These are phyloP conservation scores for Penicillium psychrofluorescens DNA, from an alignment of 495 filamentous ascomycete genomes.

Conservation along the genomic window DNA sequence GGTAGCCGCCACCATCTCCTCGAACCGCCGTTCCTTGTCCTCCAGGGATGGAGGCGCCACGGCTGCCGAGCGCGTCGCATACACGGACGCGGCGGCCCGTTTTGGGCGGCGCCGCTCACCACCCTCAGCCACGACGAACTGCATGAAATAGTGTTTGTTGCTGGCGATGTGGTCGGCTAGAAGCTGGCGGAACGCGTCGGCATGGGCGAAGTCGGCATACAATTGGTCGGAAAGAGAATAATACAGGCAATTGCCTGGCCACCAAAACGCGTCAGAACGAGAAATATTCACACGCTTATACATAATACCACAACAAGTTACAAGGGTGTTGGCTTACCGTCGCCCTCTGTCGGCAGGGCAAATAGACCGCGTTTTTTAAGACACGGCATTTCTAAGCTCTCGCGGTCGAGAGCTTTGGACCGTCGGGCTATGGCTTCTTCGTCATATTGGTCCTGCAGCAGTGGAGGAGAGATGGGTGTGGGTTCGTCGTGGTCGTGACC, in stretches of 20 bases:
- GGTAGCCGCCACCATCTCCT: slow-evolving; percentile 54
- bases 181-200: slow-evolving; percentile 49
- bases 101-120: slow-evolving; percentile 57
- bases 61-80: slow-evolving; percentile 29
- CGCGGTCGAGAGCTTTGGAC: slow-evolving; percentile 14
- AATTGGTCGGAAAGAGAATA: slow-evolving; percentile 72
- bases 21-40: slow-evolving; percentile 57
- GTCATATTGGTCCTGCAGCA: slow-evolving; percentile 12
- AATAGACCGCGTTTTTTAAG: slow-evolving; percentile 32
- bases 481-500: slow-evolving; percentile 20
- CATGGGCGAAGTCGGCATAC: slow-evolving; percentile 54
- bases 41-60: slow-evolving; percentile 38
- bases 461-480: background rate
- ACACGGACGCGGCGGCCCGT: slow-evolving; percentile 42
- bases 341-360: slow-evolving; percentile 38
- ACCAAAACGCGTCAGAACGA: slow-evolving; percentile 12
- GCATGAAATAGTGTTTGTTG: slow-evolving; percentile 56
- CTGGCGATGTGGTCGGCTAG: slow-evolving; percentile 58
- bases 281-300: background rate
- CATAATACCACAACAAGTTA: background rate
- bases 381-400: slow-evolving; percentile 30
- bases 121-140: slow-evolving; percentile 56
- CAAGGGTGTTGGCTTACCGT: slow-evolving; percentile 23
- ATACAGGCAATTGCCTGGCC: slow-evolving; percentile 66
- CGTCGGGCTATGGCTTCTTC: slow-evolving; percentile 7